A percentile compares a stretch with the other conserved stretches of the same genome.
Evolutionary conservation across 2,329 filamentous ascomycete species (phyloP).

Genomic region (Fusarium illudens): DNA sequence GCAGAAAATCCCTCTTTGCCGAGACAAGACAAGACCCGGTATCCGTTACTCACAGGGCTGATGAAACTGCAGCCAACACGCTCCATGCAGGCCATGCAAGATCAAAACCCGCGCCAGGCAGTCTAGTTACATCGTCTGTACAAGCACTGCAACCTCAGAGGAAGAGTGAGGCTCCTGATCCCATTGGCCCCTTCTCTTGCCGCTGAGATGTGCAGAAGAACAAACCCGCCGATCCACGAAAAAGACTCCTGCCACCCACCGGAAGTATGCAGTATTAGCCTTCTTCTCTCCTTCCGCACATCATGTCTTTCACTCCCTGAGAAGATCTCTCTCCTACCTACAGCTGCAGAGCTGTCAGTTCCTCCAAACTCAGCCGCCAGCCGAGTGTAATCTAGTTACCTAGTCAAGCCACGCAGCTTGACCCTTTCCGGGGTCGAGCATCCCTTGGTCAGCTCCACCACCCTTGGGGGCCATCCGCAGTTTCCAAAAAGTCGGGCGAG

Average conservation of each 20-base stretch:
- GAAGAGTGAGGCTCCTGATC: neutral
- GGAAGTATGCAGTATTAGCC: constrained; percentile 4
- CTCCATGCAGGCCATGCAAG: too few relatives aligned
- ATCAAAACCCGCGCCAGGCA: constrained; percentile 18
- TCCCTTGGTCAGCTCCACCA: constrained; percentile 18
- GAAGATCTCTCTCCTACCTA: neutral
- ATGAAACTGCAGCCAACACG: neutral
- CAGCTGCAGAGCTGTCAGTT: neutral
- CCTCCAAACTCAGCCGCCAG: neutral
- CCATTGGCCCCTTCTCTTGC: neutral
- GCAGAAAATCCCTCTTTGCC: constrained; percentile 14
- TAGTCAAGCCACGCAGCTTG: constrained; percentile 11
- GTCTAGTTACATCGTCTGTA: constrained; percentile 12
- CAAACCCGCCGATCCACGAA: neutral
- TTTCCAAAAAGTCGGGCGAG: constrained; percentile 10
- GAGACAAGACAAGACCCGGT: neutral
- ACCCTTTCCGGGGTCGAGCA: constrained; percentile 13
- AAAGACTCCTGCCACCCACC: neutral
- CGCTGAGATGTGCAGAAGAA: constrained; percentile 1
- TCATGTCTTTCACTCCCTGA: neutral
- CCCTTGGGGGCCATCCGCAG: neutral
- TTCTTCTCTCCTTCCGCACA: constrained; percentile 17
- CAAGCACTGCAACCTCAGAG: constrained; percentile 17
- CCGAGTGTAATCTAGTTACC: neutral
- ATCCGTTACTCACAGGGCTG: neutral